Conservation (phyloP, 192 early-diverging fungal species). For the Coemansia guatemalensis region DNA sequence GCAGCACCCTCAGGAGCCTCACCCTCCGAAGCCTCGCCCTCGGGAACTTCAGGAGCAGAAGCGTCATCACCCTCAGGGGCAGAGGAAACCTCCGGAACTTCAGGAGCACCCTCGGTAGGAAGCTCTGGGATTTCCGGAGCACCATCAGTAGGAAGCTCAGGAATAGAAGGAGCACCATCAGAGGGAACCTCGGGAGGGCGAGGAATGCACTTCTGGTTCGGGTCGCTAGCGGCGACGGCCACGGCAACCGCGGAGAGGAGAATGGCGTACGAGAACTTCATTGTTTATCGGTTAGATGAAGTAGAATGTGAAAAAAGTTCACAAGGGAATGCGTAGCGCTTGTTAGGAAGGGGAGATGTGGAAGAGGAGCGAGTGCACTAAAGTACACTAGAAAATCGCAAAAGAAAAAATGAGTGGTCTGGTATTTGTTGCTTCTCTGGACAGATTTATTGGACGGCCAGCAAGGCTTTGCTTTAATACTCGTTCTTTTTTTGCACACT, state of each 20-base stretch:
- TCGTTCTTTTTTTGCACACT: neutral
- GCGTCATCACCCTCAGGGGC: too few species aligned
- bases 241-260: constrained; percentile 26
- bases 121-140: constrained; percentile 6
- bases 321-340: neutral
- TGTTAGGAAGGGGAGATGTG: neutral
- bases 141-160: constrained; percentile 14
- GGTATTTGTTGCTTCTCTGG: neutral
- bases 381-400: neutral
- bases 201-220: constrained; percentile 42
- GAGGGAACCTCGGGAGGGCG: constrained; percentile 21
- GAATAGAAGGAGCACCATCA: constrained; percentile 1
- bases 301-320: neutral
- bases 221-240: constrained; percentile 16
- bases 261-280: constrained; percentile 28
- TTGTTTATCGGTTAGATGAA: constrained; percentile 9
- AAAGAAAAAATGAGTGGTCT: neutral
- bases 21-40: too few species aligned
- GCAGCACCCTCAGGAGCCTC: constrained; percentile 1
- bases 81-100: neutral
- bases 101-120: constrained; percentile 14
- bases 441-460: neutral
- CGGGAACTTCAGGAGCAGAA: too few species aligned
- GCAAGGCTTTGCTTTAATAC: neutral
- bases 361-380: neutral